A percentile compares a stretch with the other conserved stretches of the same genome.
phyloP scores from a whole-genome alignment of 345 rosid species.

The Atalantia buxifolia region DNA sequence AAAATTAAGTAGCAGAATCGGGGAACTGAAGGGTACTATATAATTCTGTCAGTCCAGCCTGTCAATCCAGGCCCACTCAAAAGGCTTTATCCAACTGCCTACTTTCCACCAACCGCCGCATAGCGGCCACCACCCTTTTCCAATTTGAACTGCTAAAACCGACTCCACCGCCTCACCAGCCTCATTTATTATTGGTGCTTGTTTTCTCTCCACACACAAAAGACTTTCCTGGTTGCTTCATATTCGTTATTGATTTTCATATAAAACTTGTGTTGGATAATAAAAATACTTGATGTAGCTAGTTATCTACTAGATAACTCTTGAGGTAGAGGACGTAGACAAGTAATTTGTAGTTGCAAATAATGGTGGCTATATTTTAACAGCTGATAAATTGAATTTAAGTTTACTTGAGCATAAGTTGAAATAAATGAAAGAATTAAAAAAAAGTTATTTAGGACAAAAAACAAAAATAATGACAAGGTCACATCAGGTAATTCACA shows the following conservation, averaged over 20 bases:
- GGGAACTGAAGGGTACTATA: conserved; percentile 35
- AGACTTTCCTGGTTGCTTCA: neutral
- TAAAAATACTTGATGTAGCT: too few relatives aligned
- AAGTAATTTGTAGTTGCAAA: neutral
- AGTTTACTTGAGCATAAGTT: neutral
- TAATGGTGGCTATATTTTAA: neutral
- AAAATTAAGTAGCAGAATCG: conserved; percentile 36
- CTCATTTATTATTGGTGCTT: neutral
- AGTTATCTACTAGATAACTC: too few relatives aligned
- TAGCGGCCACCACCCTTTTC: conserved; percentile 21
- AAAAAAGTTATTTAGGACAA: neutral
- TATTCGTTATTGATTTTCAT: neutral
- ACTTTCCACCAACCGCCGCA: conserved; percentile 25
- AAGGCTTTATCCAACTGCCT: conserved; percentile 26
- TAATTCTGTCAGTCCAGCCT: conserved; percentile 52
- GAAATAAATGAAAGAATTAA: neutral
- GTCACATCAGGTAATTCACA: neutral
- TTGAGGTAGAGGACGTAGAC: too few relatives aligned
- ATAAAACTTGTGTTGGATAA: neutral
- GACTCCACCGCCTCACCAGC: conserved; percentile 27
- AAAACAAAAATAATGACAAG: too few relatives aligned
- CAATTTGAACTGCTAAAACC: conserved; percentile 28
- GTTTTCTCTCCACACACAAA: neutral
- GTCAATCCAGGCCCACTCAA: conserved; percentile 24
- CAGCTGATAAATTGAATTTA: neutral